phyloP scores from a whole-genome alignment of 192 early-diverging fungal genomes.

The Coemansia sp. region DNA sequence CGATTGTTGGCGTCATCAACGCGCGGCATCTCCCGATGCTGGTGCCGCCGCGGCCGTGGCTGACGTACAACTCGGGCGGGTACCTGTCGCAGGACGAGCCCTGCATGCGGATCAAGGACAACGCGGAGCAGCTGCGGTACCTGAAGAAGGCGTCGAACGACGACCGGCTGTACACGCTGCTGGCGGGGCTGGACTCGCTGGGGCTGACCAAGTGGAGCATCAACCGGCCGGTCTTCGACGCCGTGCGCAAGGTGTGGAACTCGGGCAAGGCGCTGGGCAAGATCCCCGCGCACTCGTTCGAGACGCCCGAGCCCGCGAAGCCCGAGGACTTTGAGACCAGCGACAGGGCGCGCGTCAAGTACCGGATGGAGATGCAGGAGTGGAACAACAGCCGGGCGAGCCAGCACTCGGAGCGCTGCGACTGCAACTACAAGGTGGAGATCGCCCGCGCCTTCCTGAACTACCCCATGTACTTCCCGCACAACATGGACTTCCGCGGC shows the following conservation, averaged over 20 bases:
- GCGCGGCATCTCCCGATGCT: slow-evolving; percentile 91
- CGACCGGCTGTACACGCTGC: slow-evolving; percentile 64
- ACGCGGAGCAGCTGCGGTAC: slow-evolving; percentile 72
- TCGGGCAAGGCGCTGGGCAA: slow-evolving; percentile 68
- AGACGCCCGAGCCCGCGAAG: slow-evolving; percentile 57
- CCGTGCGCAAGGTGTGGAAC: slow-evolving; percentile 87
- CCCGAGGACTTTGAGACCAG: slow-evolving; percentile 65
- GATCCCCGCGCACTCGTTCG: slow-evolving; percentile 61
- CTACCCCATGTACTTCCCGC: slow-evolving; percentile 92
- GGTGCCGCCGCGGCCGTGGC: slow-evolving; percentile 87
- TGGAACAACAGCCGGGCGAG: slow-evolving; percentile 64
- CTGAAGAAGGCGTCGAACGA: slow-evolving; percentile 76
- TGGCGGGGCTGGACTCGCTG: slow-evolving; percentile 81
- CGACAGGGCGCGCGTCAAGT: slow-evolving; percentile 55
- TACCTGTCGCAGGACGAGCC: slow-evolving; percentile 71
- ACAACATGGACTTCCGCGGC: slow-evolving; percentile 96
- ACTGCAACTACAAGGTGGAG: slow-evolving; percentile 93
- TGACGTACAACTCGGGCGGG: slow-evolving; percentile 80
- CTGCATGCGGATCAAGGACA: slow-evolving; percentile 75
- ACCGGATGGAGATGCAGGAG: slow-evolving; percentile 57
- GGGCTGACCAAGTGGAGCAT: slow-evolving; percentile 86
- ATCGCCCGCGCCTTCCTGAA: slow-evolving; percentile 87
- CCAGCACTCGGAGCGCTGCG: slow-evolving; percentile 83
- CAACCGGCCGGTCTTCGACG: slow-evolving; percentile 78
- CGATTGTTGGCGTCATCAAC: slow-evolving; percentile 59